Base-by-base conservation (phyloP, 2,329 filamentous ascomycete species). In the Cercospora sojina region DNA sequence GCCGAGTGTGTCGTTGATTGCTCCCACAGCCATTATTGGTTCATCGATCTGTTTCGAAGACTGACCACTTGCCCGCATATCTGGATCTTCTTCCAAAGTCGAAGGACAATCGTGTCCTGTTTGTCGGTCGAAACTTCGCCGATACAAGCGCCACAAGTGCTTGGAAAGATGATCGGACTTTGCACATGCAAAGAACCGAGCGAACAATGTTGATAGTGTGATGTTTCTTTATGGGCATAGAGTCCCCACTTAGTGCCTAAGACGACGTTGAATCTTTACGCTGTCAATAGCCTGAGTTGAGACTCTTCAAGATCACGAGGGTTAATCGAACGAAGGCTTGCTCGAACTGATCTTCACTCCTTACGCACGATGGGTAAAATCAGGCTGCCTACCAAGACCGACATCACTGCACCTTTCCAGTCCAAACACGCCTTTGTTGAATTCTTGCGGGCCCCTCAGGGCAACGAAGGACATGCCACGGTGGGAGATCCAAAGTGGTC, bases 401-500 rank as follows among this genome's bases (percentile, higher is more conserved):
- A 18, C 0, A 13, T 57, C 13, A 9, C 29, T 3, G 53, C 53
- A 20, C 53, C 53, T 1, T 57, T 57, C 53, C 53, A 35, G 18
- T 57, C 53, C 53, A 32, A 27, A 57, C 13, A 23, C 18, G 29
- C 53, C 9, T 57, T 57, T 16, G 53, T 57, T n/a, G n/a, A 57
- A 35, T 57, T 57, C 53, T 10, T 57, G 10, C 53, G 53, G 18
- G 53, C 53, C 9, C 29, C 53, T 8, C 27, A 57, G 18, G 53
- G 53, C 13, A 57, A 57, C 3, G 53, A 57, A 32, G 53, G 53
- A 20, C 53, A 57, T 31, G 53, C 53, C 5, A 57, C n/a, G 13
- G 53, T 57, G 31, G 53, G 53, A 3, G 53, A 57, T 23, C n/a
- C 58, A 9, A 71, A 81, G 78, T 73, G 70, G 71, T 69, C 70